phyloP scores from a whole-genome alignment of 805 yeast genomes.

The Debaryomyces tyrocola region DNA sequence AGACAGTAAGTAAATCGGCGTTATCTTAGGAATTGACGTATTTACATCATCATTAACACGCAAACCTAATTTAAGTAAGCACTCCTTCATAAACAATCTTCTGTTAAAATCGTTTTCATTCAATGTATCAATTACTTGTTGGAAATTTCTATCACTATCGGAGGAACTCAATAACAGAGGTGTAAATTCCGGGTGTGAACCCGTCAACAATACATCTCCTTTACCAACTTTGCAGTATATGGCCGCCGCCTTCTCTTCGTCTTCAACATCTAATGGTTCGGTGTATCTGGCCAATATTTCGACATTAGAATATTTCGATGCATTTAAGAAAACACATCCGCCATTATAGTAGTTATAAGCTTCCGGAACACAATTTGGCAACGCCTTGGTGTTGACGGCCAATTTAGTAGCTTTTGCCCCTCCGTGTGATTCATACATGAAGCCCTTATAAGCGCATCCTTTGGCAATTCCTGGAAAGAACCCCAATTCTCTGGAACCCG shows the following conservation, averaged over 20 bases:
- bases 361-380: constrained; percentile 23
- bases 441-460: constrained; percentile 83
- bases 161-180: constrained; percentile 47
- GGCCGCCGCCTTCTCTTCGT: constrained; percentile 61
- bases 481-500: constrained; percentile 78
- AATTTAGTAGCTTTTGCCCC: constrained; percentile 70
- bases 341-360: constrained; percentile 73
- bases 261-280: constrained; percentile 54
- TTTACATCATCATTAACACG: constrained; percentile 56
- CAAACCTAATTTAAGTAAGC: constrained; percentile 63
- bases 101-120: constrained; percentile 48
- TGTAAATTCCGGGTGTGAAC: constrained; percentile 88
- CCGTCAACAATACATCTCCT: constrained; percentile 76
- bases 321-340: constrained; percentile 83
- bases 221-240: constrained; percentile 66
- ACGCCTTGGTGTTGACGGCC: constrained; percentile 32
- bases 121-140: constrained; percentile 34
- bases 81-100: constrained; percentile 52
- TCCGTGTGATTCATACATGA: constrained; percentile 68
- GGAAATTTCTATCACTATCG: constrained; percentile 27
- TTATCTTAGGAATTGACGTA: constrained; percentile 58
- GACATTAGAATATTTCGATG: constrained; percentile 57
- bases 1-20: constrained; percentile 63
- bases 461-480: constrained; percentile 82
- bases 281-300: constrained; percentile 72